Evolutionary conservation across 257 asterid species (phyloP).

Genomic region (Solanum neorickii): DNA sequence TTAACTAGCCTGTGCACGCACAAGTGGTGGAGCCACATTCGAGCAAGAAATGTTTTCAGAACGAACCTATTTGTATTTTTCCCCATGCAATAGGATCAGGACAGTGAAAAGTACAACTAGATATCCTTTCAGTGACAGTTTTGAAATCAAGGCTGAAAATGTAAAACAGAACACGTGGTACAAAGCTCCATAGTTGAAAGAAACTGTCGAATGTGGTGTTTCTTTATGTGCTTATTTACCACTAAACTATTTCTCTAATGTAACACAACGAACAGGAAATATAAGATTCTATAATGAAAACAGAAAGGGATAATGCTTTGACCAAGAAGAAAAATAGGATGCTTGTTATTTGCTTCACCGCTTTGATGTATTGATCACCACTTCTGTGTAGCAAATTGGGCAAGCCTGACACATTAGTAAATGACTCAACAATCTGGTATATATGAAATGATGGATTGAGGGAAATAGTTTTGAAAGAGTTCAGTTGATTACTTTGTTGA

Average conservation of each 20-base stretch:
- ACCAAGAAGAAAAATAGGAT: not conserved
- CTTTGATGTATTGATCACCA: not conserved
- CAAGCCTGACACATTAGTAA: not conserved
- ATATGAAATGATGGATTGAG: not conserved
- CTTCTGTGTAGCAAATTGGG: conserved; percentile 5
- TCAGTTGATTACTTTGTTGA: conserved; percentile 53
- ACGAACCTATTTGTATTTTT: not conserved
- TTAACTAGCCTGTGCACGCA: not conserved
- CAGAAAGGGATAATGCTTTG: not conserved
- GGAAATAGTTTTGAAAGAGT: not conserved
- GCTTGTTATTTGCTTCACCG: not conserved
- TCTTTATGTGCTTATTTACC: not conserved
- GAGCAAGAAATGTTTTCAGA: not conserved
- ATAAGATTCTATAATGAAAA: not conserved
- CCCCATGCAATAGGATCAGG: not conserved
- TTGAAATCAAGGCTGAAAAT: not conserved
- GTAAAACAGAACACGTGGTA: not conserved
- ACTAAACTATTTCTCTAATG: not conserved
- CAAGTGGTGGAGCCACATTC: not conserved
- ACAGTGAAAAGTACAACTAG: not conserved
- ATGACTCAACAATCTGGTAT: not conserved
- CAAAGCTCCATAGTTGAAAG: not conserved
- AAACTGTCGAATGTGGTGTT: not conserved
- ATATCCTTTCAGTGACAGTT: not conserved
- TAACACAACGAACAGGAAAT: not conserved